A percentile compares a stretch with the other conserved stretches of the same genome.
Evolutionary conservation across 2,329 filamentous ascomycete species (phyloP).

Genomic region (Neospermospora avenae): DNA sequence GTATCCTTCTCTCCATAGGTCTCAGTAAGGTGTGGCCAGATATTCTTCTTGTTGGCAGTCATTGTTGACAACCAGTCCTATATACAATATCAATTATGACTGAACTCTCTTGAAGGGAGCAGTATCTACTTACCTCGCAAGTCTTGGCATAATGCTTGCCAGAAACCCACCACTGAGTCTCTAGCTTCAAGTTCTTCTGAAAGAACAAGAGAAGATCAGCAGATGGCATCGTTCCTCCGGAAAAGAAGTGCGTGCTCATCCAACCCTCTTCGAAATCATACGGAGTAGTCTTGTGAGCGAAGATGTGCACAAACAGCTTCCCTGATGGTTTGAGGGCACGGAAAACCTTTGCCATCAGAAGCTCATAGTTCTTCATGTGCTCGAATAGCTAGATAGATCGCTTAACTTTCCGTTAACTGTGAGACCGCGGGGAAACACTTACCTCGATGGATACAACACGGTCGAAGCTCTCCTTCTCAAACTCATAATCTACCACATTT

Average conservation of each 20-base stretch:
- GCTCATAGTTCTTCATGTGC: slow-evolving; percentile 74
- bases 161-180: slow-evolving; percentile 68
- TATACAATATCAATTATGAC: slow-evolving; percentile 8
- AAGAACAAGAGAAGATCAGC: slow-evolving; percentile 66
- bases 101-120: background rate
- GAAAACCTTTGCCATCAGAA: slow-evolving; percentile 61
- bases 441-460: slow-evolving; percentile 64
- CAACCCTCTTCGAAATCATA: slow-evolving; percentile 71
- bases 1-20: slow-evolving; percentile 62
- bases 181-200: slow-evolving; percentile 56
- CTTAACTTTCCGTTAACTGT: slow-evolving; percentile 5
- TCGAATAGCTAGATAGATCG: slow-evolving; percentile 58
- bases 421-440: slow-evolving; percentile 8
- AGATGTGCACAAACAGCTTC: slow-evolving; percentile 68
- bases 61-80: slow-evolving; percentile 62
- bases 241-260: slow-evolving; percentile 74
- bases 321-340: slow-evolving; percentile 58
- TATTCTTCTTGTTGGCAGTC: slow-evolving; percentile 53
- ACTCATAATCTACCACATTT: slow-evolving; percentile 64
- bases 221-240: slow-evolving; percentile 68
- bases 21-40: slow-evolving; percentile 62
- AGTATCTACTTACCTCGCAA: slow-evolving; percentile 51
- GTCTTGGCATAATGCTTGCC: slow-evolving; percentile 67
- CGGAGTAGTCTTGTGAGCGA: slow-evolving; percentile 60
- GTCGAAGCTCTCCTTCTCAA: slow-evolving; percentile 55